A percentile compares a stretch with the other conserved stretches of the same genome.
These are phyloP conservation scores for Corylus americana DNA, from an alignment of 306 rosid species.

Conservation along the genomic window DNA sequence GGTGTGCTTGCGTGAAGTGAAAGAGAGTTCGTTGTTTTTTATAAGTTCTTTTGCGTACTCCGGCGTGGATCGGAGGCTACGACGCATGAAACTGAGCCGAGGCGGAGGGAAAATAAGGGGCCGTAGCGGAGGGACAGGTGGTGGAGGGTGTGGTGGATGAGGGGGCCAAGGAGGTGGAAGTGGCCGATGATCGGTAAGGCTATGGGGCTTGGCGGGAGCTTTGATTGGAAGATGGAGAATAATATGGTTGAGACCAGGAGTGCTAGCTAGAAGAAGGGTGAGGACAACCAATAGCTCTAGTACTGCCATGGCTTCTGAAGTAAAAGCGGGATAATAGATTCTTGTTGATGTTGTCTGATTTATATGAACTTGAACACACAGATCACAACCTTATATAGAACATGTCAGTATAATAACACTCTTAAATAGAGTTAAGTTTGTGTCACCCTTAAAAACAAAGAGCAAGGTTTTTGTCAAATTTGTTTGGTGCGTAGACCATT, in stretches of 20 bases:
- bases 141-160: conserved; percentile 37
- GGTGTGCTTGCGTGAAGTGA: conserved; percentile 23
- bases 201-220: conserved; percentile 43
- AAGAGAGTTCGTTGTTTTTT: conserved; percentile 35
- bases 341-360: no score
- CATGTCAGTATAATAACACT: no score
- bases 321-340: no score
- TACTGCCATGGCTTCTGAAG: not conserved
- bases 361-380: no score
- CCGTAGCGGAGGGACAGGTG: conserved; percentile 36
- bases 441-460: no score
- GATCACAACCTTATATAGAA: no score
- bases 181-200: conserved; percentile 45
- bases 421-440: no score
- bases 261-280: not conserved
- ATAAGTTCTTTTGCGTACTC: conserved; percentile 45
- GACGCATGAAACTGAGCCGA: conserved; percentile 31
- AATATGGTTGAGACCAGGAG: not conserved
- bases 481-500: no score
- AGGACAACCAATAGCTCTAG: not conserved
- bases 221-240: not conserved
- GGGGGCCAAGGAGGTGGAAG: conserved; percentile 41
- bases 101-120: conserved; percentile 39
- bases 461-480: no score
- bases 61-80: conserved; percentile 36